phyloP scores from a whole-genome alignment of 2,329 filamentous ascomycete genomes.

The Trichoderma breve region DNA sequence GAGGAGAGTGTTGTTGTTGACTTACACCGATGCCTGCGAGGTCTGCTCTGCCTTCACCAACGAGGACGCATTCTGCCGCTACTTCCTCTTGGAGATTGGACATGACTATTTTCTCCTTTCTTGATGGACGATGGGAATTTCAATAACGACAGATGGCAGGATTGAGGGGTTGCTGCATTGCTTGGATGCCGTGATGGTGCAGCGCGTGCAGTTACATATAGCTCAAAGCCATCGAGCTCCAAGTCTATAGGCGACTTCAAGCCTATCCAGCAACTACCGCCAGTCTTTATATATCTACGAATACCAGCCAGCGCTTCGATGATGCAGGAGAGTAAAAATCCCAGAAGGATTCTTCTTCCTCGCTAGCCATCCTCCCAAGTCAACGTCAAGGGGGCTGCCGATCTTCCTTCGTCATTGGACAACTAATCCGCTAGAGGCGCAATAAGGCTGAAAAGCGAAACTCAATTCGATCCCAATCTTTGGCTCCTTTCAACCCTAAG shows the following conservation, averaged over 20 bases:
- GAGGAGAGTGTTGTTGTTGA: neutral
- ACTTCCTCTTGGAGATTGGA: neutral
- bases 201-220: neutral
- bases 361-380: neutral
- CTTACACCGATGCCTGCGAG: constrained; percentile 35
- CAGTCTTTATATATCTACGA: neutral
- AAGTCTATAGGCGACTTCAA: neutral
- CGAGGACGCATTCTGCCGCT: constrained; percentile 24
- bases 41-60: constrained; percentile 31
- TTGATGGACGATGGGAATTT: neutral
- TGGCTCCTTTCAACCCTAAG: neutral
- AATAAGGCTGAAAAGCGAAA: neutral
- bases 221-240: neutral
- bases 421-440: neutral
- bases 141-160: neutral
- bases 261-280: neutral
- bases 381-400: neutral
- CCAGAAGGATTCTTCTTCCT: neutral
- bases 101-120: neutral
- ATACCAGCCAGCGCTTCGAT: neutral
- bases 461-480: neutral
- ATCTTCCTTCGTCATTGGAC: neutral
- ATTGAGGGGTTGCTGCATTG: neutral
- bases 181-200: neutral
- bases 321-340: too few species aligned